These are phyloP conservation scores for Cercophora newfieldiana DNA, from an alignment of 495 filamentous ascomycete genomes.

Conservation along the genomic window DNA sequence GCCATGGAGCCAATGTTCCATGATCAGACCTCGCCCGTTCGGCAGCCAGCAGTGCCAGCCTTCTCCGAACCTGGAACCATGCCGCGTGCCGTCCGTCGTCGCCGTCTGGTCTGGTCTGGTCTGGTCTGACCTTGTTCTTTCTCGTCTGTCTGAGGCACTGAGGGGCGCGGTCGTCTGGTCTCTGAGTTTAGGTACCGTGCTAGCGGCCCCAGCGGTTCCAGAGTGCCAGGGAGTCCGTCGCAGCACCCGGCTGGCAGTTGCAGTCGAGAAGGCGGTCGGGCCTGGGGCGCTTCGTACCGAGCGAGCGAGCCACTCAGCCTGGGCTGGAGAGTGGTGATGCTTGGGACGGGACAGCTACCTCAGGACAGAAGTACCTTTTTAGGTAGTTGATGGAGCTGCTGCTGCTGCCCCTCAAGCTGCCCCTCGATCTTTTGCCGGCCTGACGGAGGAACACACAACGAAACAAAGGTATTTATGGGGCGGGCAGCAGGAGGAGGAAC, in stretches of 20 bases:
- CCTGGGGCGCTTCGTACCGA: neutral
- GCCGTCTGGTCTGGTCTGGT: neutral
- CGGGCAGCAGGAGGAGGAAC: neutral
- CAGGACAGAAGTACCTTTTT: neutral
- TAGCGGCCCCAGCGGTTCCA: neutral
- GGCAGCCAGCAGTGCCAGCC: neutral
- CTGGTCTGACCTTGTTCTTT: too few relatives aligned
- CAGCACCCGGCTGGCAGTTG: neutral
- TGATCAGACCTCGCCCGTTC: constrained; percentile 14
- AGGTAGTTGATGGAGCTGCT: too few relatives aligned
- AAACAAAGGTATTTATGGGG: neutral
- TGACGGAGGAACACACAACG: too few relatives aligned
- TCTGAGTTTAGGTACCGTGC: neutral
- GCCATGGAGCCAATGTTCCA: constrained; percentile 1
- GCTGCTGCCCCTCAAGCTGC: too few relatives aligned
- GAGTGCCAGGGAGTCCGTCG: neutral
- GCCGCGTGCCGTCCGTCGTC: constrained; percentile 1
- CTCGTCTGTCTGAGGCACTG: too few relatives aligned
- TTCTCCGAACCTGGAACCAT: neutral
- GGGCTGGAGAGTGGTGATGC: too few relatives aligned
- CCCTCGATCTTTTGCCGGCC: too few relatives aligned
- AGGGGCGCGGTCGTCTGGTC: neutral
- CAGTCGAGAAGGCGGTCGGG: neutral
- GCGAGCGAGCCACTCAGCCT: neutral
- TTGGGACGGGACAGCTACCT: too few relatives aligned